Conservation (phyloP, 345 rosid species). For the Hibiscus mutabilis region DNA sequence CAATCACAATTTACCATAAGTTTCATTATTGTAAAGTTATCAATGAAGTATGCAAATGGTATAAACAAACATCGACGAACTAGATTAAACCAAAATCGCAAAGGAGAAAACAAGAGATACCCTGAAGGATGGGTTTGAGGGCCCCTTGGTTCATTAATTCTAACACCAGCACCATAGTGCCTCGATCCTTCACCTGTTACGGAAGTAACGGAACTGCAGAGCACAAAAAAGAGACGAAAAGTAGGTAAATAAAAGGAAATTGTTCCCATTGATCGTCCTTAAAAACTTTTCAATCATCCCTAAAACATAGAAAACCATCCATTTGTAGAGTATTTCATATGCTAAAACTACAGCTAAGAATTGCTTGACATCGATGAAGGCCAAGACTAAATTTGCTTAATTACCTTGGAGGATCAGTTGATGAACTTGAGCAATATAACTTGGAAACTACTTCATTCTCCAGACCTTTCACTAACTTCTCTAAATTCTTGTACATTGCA, state of each 20-base stretch:
- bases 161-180: slow-evolving; percentile 20
- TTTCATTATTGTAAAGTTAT: background rate
- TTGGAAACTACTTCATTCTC: slow-evolving; percentile 40
- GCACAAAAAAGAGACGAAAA: background rate
- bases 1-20: background rate
- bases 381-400: slow-evolving; percentile 8
- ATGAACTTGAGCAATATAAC: slow-evolving; percentile 20
- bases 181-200: slow-evolving; percentile 33
- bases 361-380: too few species aligned
- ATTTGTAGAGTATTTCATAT: too few species aligned
- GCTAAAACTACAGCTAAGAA: too few species aligned
- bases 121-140: slow-evolving; percentile 56
- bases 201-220: slow-evolving; percentile 33
- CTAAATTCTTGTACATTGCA: slow-evolving; percentile 52
- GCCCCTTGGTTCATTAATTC: slow-evolving; percentile 25
- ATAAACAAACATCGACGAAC: background rate
- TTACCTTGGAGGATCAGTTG: slow-evolving; percentile 26
- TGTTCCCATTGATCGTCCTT: background rate
- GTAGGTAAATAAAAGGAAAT: background rate
- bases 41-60: background rate
- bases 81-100: background rate
- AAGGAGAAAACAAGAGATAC: slow-evolving; percentile 26
- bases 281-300: background rate
- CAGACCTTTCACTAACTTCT: slow-evolving; percentile 44
- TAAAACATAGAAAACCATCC: background rate